These are phyloP conservation scores for Lolium multiflorum DNA, from an alignment of 176 grass and related monocot genomes.

Conservation along the genomic window DNA sequence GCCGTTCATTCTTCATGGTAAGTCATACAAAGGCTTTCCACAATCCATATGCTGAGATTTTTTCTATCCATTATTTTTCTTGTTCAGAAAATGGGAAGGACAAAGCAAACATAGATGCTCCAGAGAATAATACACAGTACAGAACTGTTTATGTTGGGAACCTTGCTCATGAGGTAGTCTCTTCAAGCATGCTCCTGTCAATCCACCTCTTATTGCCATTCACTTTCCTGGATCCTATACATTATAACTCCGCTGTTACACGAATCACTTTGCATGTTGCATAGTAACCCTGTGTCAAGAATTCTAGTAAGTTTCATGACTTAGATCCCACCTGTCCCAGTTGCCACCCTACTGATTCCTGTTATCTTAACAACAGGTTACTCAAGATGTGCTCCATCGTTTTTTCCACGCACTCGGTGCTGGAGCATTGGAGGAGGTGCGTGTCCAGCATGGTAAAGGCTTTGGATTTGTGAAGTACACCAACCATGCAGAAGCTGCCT, in stretches of 20 bases:
- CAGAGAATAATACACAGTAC: constrained; percentile 78
- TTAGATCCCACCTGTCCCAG: neutral
- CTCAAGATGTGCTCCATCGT: constrained; percentile 64
- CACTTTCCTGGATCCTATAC: neutral
- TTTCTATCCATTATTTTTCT: constrained; percentile 13
- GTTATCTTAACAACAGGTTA: constrained; percentile 34
- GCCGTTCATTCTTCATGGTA: constrained; percentile 5
- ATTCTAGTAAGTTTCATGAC: neutral
- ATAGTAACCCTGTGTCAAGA: neutral
- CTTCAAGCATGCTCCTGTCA: constrained; percentile 5
- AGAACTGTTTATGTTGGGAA: constrained; percentile 93
- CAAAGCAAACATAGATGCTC: constrained; percentile 63
- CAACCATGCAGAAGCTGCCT: constrained; percentile 67
- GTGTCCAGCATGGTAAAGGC: constrained; percentile 79
- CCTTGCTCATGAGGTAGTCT: constrained; percentile 71
- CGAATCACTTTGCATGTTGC: neutral
- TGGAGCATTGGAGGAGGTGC: constrained; percentile 73
- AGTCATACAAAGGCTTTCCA: constrained; percentile 18
- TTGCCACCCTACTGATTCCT: neutral
- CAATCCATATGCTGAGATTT: constrained; percentile 2
- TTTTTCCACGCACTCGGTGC: constrained; percentile 69
- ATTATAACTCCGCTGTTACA: neutral
- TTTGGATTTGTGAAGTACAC: constrained; percentile 91
- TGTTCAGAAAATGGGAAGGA: constrained; percentile 64
- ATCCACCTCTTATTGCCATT: neutral